Base-by-base conservation (phyloP, 345 rosid genomes). In the Arabidopsis arenosa region DNA sequence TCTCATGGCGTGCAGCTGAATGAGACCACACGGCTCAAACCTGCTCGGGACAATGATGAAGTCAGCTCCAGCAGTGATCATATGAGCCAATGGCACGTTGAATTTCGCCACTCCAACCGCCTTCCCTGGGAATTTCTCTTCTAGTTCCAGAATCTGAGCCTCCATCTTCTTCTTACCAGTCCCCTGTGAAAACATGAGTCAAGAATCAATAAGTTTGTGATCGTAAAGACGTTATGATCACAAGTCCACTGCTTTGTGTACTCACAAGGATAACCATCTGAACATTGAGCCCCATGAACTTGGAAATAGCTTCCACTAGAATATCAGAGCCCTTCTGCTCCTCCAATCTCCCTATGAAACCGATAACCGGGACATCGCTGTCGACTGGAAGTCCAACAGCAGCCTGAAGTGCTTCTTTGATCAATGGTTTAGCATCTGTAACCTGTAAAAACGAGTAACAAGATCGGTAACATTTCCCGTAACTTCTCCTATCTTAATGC, bases 281-380 rank as follows among this genome's bases (percentile, higher is more conserved):
- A 78, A 87, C 90, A 73, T 90, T 75, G 12, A 85, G 77, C 41
- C 78, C 80, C 40, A 80, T 82, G 80, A 90, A 84, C 77, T 82
- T 65, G 9, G 92, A 86, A 75, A 90, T 84, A 28, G 97, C 93
- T 71, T 77, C 90, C 7, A 80, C 93, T 30, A 95, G 79, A 79
- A 90, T 90, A 68, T 95, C 99, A 33, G 99, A 95, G 51, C 99
- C 99, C 77, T 95, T 92, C 79, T 92, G 99, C 81, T 95, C 99
- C 73, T 95, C 99, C 36, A 92, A 76, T 82, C 99, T 86, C 73
- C 97, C 99, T 68, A 95, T 95, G 85, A 95, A 95, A 40, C 97
- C 99, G 8, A 95, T 85, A 68, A 95, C 59, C 9, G 99, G 99
- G 60, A 90, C 82, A 63, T 89, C 83, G 56, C 81, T 92, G 77